These are phyloP conservation scores for Eucalyptus sideroxylon DNA, from an alignment of 345 rosid genomes.

Conservation along the genomic window DNA sequence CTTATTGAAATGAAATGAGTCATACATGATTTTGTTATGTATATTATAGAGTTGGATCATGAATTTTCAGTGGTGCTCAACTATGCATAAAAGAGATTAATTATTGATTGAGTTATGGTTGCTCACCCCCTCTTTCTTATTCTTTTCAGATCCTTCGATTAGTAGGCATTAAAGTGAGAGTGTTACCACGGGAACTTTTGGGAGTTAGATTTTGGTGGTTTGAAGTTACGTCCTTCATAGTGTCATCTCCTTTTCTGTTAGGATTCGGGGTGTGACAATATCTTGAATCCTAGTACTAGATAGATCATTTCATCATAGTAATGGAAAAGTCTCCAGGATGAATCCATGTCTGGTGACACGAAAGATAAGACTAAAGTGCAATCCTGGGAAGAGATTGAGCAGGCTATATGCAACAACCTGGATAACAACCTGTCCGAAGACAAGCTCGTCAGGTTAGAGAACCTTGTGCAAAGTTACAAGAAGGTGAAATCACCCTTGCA, in stretches of 20 bases:
- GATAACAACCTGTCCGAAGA: background rate
- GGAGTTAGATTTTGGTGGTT: no score
- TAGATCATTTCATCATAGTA: background rate
- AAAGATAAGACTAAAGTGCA: background rate
- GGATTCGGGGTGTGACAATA: no score
- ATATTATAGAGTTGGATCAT: no score
- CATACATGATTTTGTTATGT: no score
- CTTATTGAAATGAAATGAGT: no score
- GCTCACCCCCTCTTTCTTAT: no score
- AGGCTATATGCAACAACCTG: rapidly evolving
- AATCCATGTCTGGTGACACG: background rate
- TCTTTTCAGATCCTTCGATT: no score
- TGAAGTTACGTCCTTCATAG: rapidly evolving
- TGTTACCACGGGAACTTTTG: no score
- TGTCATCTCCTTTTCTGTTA: no score
- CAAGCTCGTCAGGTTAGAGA: rapidly evolving
- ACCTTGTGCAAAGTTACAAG: rapidly evolving
- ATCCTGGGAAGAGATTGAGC: background rate
- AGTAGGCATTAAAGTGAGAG: rapidly evolving
- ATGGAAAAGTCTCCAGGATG: rapidly evolving
- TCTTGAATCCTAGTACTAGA: background rate
- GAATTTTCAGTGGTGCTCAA: no score
- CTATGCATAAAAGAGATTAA: no score
- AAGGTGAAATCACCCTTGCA: rapidly evolving
- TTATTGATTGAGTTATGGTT: no score